Conservation (phyloP, 2,329 filamentous ascomycete species). For the Phyllosticta capitalensis region DNA sequence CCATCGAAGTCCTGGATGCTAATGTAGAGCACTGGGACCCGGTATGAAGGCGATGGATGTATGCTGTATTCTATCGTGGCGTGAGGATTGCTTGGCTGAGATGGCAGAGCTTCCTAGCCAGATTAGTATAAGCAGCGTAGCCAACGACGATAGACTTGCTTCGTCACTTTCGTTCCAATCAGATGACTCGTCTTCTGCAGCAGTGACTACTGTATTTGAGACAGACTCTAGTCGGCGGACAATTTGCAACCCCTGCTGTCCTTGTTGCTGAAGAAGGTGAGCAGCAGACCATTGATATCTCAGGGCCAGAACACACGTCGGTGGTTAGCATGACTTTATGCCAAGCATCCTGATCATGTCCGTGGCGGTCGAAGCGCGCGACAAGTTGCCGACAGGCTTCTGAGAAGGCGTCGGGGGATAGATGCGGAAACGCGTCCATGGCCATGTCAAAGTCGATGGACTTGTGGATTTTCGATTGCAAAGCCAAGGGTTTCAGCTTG, state of each 20-base stretch:
- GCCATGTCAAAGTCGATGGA: not conserved
- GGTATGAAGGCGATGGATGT: constrained; percentile 34
- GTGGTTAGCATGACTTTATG: constrained; percentile 12
- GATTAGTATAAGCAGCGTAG: not conserved
- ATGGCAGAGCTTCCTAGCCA: constrained; percentile 16
- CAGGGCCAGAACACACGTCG: not conserved
- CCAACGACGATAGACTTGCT: constrained; percentile 1
- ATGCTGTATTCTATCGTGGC: constrained; percentile 28
- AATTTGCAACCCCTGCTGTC: not conserved
- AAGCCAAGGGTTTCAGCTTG: not conserved
- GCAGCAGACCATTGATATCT: not conserved
- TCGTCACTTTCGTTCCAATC: constrained; percentile 8
- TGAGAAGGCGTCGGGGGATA: constrained; percentile 21
- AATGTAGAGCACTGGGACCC: constrained; percentile 37
- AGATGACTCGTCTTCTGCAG: not conserved
- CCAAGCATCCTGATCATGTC: constrained; percentile 18
- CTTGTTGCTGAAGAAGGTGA: not conserved
- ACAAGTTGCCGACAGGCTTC: constrained; percentile 18
- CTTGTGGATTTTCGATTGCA: not conserved
- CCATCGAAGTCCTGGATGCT: constrained; percentile 14
- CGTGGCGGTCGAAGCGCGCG: constrained; percentile 13
- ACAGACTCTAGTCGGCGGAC: not conserved
- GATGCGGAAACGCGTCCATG: constrained; percentile 18
- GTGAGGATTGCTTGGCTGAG: not conserved
- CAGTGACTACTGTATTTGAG: not conserved